Base-by-base conservation (phyloP, 768 basidiomycete genomes). In the Calocybe gangraenosa region DNA sequence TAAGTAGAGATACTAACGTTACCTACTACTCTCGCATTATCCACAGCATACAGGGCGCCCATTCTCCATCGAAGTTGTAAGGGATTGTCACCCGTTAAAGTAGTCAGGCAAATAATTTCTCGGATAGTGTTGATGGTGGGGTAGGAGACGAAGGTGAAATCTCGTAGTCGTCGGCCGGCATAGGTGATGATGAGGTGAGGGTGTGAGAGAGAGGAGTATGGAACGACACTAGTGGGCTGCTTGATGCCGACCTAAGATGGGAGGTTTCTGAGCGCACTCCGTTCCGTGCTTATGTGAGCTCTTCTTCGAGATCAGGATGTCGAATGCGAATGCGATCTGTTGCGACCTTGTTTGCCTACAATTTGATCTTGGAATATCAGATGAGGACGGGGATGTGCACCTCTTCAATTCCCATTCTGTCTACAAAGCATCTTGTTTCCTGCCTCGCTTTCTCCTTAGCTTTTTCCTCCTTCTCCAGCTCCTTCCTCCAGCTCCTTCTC, bases 361-460 rank as follows among this genome's bases (percentile, higher is more conserved):
- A 22, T 28, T 28, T 36, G 28, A 37, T 15, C 11, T 22, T 17
- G 34, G 23, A 31, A 8, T 14, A 20, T 25, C 18, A 9, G 22
- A 47, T 13, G 17, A 41, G 2, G 13, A 46, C 22, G 10, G 41
- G n/a, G n/a, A 30, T 36, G 47, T 67, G 5, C 50, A 87, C 87
- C 78, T 92, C 90, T 61, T 92, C 90, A 53, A 76, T 67, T 93
- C 90, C 5, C 92, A 63, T 58, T 92, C 90, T 0, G 71, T 77
- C 58, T 92, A 89, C 37, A 92, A 58, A 20, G 76, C 74, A 2
- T 65, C 64, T 64, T 89, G n/a, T 91, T 46, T 82, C 83, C 1
- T 74, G 68, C 18, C 60, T 54, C 0, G 75, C 73, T 7, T 62
- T 62, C 58, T 76, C 73, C 34, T 73, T 71, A 14, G 77, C 78